Evolutionary conservation across 2,329 filamentous ascomycete species (phyloP).

Genomic region (Fusarium armeniacum): DNA sequence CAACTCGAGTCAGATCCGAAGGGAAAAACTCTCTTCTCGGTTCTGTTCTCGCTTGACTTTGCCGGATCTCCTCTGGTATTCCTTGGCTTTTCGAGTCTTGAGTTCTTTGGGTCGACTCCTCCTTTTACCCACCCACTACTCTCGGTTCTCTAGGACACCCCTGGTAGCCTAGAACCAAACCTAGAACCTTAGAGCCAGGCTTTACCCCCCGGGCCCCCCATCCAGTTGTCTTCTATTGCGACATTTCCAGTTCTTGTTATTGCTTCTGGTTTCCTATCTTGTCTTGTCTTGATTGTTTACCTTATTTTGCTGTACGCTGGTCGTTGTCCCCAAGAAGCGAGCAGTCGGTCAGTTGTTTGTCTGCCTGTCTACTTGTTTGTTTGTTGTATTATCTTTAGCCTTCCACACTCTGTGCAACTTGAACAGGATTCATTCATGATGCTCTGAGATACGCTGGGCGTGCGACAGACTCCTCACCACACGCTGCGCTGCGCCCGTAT

Average conservation of each 20-base stretch:
- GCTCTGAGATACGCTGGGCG: slow-evolving; percentile 50
- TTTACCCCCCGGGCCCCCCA: slow-evolving; percentile 7
- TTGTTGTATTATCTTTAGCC: slow-evolving; percentile 20
- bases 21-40: neutral
- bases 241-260: slow-evolving; percentile 39
- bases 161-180: slow-evolving; percentile 32
- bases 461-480: slow-evolving; percentile 45
- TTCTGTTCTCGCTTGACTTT: slow-evolving; percentile 20
- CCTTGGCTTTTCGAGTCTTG: slow-evolving; percentile 20
- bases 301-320: slow-evolving; percentile 38
- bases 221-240: slow-evolving; percentile 28
- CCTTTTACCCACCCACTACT: slow-evolving; percentile 39
- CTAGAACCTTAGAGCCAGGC: slow-evolving; percentile 24
- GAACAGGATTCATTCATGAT: slow-evolving; percentile 46
- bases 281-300: slow-evolving; percentile 34
- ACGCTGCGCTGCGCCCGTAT: slow-evolving; percentile 46
- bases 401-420: slow-evolving; percentile 38
- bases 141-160: slow-evolving; percentile 43
- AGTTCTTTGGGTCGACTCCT: slow-evolving; percentile 34
- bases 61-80: slow-evolving; percentile 14
- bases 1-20: slow-evolving; percentile 1
- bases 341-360: slow-evolving; percentile 11
- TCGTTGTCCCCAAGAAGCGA: slow-evolving; percentile 19
- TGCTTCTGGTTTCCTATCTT: slow-evolving; percentile 30
- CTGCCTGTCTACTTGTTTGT: slow-evolving; percentile 12